Percentiles rank a stretch among this genome's conserved stretches.
These are phyloP conservation scores for Saccharum spontaneum DNA, from an alignment of 176 grass and related monocot genomes.

Conservation along the genomic window DNA sequence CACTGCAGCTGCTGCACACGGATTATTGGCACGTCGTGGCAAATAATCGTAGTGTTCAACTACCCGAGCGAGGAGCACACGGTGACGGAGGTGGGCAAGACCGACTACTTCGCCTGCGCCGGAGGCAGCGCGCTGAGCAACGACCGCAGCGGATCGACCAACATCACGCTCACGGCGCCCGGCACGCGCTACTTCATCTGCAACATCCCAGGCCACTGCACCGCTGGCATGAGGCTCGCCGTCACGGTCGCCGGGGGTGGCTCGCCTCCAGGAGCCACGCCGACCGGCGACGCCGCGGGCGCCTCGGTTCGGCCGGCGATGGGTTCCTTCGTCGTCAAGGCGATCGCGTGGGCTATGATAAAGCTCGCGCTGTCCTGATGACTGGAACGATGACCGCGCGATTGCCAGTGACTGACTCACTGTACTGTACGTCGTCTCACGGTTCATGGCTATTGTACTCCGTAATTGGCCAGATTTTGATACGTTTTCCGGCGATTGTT, in stretches of 20 bases:
- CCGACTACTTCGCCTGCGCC: slow-evolving; percentile 65
- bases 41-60: slow-evolving; percentile 54
- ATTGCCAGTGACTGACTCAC: background rate
- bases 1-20: background rate
- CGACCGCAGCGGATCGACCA: slow-evolving; percentile 44
- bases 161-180: slow-evolving; percentile 36
- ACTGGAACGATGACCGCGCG: background rate
- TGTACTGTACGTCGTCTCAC: background rate
- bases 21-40: background rate
- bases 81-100: slow-evolving; percentile 59
- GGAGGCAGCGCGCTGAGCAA: slow-evolving; percentile 48
- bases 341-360: background rate
- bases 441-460: background rate
- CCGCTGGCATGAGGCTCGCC: slow-evolving; percentile 60
- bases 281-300: background rate
- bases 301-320: background rate
- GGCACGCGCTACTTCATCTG: slow-evolving; percentile 80
- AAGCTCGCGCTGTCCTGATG: slow-evolving; percentile 22
- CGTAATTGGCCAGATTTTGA: background rate
- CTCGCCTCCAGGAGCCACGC: background rate
- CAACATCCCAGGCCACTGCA: slow-evolving; percentile 56
- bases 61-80: slow-evolving; percentile 52
- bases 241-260: slow-evolving; percentile 28
- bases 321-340: background rate
- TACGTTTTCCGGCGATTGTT: background rate